Evolutionary conservation across 2,329 filamentous ascomycete genomes (phyloP).

Genomic region (Scedosporium aurantiacum): DNA sequence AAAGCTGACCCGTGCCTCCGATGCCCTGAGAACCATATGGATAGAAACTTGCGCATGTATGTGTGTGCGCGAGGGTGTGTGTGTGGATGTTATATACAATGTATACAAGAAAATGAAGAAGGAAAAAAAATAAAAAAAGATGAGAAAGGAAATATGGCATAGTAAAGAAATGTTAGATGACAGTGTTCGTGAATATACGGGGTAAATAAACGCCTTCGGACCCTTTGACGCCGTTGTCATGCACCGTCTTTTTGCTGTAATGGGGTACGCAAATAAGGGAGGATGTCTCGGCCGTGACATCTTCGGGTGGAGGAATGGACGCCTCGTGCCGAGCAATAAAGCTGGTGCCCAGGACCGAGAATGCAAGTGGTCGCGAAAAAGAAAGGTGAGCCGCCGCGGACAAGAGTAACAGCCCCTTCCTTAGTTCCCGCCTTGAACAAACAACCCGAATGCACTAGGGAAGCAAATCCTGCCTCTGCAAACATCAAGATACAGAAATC

Average conservation of each 20-base stretch:
- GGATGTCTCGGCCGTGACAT: background rate
- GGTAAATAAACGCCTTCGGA: slow-evolving; percentile 3
- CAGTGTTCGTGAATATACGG: background rate
- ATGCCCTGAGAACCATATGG: background rate
- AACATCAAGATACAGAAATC: background rate
- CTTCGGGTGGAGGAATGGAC: too few relatives aligned
- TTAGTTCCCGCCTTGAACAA: background rate
- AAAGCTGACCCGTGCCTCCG: background rate
- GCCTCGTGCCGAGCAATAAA: too few relatives aligned
- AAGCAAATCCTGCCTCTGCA: background rate
- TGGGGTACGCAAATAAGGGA: background rate
- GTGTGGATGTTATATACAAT: background rate
- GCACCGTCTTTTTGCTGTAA: slow-evolving; percentile 3
- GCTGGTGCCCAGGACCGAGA: too few relatives aligned
- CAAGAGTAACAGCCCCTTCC: background rate
- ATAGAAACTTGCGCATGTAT: background rate
- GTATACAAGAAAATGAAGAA: slow-evolving; percentile 1
- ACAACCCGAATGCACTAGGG: background rate
- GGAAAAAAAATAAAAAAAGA: background rate
- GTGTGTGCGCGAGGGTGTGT: too few relatives aligned
- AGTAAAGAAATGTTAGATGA: slow-evolving; percentile 1
- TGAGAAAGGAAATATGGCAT: background rate
- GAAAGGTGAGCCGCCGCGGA: background rate
- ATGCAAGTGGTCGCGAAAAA: background rate
- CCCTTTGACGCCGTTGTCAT: slow-evolving; percentile 7